phyloP scores from a whole-genome alignment of 306 rosid species.

The Prunus kanzakura region DNA sequence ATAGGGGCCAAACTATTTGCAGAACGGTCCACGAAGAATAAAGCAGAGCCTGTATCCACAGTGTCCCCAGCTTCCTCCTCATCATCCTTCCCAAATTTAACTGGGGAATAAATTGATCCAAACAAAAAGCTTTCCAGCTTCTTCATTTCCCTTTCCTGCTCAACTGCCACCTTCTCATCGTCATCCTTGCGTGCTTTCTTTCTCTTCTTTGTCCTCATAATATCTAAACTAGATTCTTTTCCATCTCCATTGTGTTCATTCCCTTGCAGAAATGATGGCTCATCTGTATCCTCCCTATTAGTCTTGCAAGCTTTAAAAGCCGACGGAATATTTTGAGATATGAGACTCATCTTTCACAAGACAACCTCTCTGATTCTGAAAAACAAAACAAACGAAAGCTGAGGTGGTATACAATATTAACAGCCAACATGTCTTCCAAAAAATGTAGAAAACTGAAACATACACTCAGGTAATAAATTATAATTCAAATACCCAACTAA shows the following conservation, averaged over 20 bases:
- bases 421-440: background rate
- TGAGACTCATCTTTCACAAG: constrained; percentile 60
- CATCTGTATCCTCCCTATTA: constrained; percentile 32
- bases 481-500: too few relatives aligned
- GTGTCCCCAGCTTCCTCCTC: constrained; percentile 25
- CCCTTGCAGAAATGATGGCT: constrained; percentile 22
- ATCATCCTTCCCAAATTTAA: constrained; percentile 58
- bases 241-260: constrained; percentile 23
- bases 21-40: constrained; percentile 67
- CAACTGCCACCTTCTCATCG: constrained; percentile 31
- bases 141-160: constrained; percentile 69
- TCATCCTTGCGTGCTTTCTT: constrained; percentile 40
- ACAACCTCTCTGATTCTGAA: constrained; percentile 34
- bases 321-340: constrained; percentile 56
- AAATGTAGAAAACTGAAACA: background rate
- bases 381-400: background rate
- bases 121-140: constrained; percentile 69
- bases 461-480: background rate
- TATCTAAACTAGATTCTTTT: constrained; percentile 20
- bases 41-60: constrained; percentile 32
- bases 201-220: constrained; percentile 50
- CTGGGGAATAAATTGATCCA: constrained; percentile 69
- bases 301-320: constrained; percentile 33
- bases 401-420: background rate
- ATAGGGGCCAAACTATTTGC: constrained; percentile 40